Evolutionary conservation across 192 early-diverging fungal genomes (phyloP).

Genomic region (Coemansia sp.): DNA sequence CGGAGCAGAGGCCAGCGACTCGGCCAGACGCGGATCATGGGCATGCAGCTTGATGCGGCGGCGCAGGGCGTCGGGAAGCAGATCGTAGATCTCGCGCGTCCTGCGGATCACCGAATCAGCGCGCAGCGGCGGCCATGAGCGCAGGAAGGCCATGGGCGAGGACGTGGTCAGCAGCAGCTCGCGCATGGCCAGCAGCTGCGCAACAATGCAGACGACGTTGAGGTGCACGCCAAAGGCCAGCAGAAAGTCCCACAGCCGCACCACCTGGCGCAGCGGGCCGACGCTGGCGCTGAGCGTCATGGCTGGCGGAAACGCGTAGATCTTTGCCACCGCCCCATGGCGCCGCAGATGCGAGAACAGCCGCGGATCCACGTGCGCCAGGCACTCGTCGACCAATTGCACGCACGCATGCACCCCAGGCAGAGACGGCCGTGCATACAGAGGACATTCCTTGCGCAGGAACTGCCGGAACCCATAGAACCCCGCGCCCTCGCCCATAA

Average conservation of each 20-base stretch:
- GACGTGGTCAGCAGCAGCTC: slow-evolving; percentile 63
- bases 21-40: slow-evolving; percentile 41
- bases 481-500: slow-evolving; percentile 90
- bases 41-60: slow-evolving; percentile 34
- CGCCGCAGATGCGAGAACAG: slow-evolving; percentile 70
- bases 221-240: slow-evolving; percentile 90
- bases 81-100: slow-evolving; percentile 43
- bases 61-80: slow-evolving; percentile 23
- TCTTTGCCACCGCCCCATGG: slow-evolving; percentile 71
- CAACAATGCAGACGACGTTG: slow-evolving; percentile 87
- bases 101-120: slow-evolving; percentile 44
- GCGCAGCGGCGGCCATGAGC: slow-evolving; percentile 46
- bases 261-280: slow-evolving; percentile 79
- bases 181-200: slow-evolving; percentile 76
- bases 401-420: slow-evolving; percentile 89
- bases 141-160: slow-evolving; percentile 43
- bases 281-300: slow-evolving; percentile 90
- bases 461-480: slow-evolving; percentile 87
- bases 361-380: slow-evolving; percentile 69
- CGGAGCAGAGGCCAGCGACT: slow-evolving; percentile 27
- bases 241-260: slow-evolving; percentile 91
- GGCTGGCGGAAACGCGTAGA: slow-evolving; percentile 89
- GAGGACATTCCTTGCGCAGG: slow-evolving; percentile 82
- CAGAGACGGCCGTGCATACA: slow-evolving; percentile 89
- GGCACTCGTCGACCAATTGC: slow-evolving; percentile 81